Percentiles rank a stretch among this genome's conserved stretches.
phyloP scores from a whole-genome alignment of 2,329 filamentous ascomycete genomes.

The Cadophora sp. region DNA sequence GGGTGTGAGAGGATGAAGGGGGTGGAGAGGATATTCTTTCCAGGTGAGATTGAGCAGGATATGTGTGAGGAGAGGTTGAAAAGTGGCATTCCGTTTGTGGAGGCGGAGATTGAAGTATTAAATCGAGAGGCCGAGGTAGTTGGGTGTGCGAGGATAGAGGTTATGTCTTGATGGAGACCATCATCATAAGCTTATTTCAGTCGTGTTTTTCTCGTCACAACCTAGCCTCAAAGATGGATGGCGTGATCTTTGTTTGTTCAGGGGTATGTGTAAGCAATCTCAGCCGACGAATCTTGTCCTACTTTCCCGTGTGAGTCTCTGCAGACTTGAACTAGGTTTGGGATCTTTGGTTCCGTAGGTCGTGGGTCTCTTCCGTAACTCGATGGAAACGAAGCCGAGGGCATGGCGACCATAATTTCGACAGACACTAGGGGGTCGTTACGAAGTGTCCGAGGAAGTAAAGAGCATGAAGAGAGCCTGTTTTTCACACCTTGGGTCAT shows the following conservation, averaged over 20 bases:
- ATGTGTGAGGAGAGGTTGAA: constrained; percentile 56
- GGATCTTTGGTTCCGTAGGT: too few relatives aligned
- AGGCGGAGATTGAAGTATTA: constrained; percentile 60
- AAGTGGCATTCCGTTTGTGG: constrained; percentile 64
- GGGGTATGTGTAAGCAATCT: not conserved
- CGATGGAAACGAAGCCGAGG: too few relatives aligned
- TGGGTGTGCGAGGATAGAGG: constrained; percentile 38
- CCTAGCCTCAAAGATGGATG: too few relatives aligned
- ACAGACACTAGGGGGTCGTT: too few relatives aligned
- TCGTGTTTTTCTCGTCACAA: not conserved
- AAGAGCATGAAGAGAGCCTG: too few relatives aligned
- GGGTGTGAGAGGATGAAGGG: constrained; percentile 60
- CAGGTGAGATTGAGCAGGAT: constrained; percentile 67
- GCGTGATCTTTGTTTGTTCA: not conserved
- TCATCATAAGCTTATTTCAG: not conserved
- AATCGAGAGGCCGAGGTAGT: constrained; percentile 59
- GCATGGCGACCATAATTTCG: too few relatives aligned
- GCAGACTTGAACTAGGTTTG: too few relatives aligned
- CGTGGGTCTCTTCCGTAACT: too few relatives aligned
- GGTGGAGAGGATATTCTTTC: constrained; percentile 65
- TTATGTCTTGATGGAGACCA: constrained; percentile 15
- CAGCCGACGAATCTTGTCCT: not conserved
- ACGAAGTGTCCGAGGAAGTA: too few relatives aligned
- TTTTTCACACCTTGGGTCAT: too few relatives aligned
- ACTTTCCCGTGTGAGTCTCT: not conserved